Evolutionary conservation across 108 stramenopile genomes (phyloP), one percentile per base, ranked within the genome.

Genomic region (Ochromonas danica): DNA sequence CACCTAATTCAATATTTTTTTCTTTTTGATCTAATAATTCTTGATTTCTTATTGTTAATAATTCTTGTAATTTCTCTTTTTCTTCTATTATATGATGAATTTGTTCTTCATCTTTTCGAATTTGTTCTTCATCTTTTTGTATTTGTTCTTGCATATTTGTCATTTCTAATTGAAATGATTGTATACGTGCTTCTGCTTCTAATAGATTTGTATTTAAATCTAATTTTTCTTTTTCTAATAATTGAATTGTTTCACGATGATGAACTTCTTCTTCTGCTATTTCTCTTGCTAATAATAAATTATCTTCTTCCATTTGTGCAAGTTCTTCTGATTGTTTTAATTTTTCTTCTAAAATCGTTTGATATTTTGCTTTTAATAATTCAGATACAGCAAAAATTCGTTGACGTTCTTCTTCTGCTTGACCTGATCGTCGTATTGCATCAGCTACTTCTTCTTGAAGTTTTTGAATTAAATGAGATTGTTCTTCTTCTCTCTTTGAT

Each of bases 301-400:
- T 75, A 31, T 75, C 72, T 10, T 45, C 51, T 36, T 75, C 72
- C 3, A 36, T 6, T 14, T 27, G 27, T 36, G 31, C 17, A 6
- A 75, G 40, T 10, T 27, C 72, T 27, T 36, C 40, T 3, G 27
- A 41, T 36, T 39, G 40, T 36, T 27, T 41, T 41, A 57, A 31
- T 33, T 60, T 45, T 41, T 75, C 72, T 6, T 27, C 72, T 25
- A 75, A 35, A 10, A 75, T 10, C 14, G 72, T 75, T 10, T 45
- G 3, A 41, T 75, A 33, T 36, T 75, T 75, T 33, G 40, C 36
- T 27, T 36, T 27, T 41, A 75, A 31, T 31, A 75, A 31, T 41
- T 27, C 72, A 22, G 41, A 6, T 6, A 75, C 10, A 6, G 6
- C 72, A 36, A 10, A 33, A 10, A 75, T 3, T 75, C 41, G 6